A percentile compares a stretch with the other conserved stretches of the same genome.
These are phyloP conservation scores for Phytophthora hybrid DNA, from an alignment of 352 stramenopile genomes.

Conservation along the genomic window DNA sequence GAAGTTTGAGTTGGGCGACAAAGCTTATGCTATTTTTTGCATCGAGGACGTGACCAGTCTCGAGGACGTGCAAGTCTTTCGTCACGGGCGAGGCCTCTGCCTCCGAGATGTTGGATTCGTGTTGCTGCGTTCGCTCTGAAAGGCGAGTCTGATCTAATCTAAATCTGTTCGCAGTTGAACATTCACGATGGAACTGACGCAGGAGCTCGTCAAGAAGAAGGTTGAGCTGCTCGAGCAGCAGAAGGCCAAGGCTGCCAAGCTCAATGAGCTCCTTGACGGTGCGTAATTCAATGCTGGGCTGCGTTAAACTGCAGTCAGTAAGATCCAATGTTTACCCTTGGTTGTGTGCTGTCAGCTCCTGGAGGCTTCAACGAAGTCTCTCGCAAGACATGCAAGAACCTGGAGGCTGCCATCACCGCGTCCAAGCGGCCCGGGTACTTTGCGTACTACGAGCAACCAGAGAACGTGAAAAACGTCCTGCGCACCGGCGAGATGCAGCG, in stretches of 20 bases:
- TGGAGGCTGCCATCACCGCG: slow-evolving; percentile 77
- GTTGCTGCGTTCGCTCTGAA: not conserved
- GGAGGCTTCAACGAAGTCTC: slow-evolving; percentile 79
- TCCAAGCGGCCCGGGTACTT: slow-evolving; percentile 83
- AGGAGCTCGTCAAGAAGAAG: slow-evolving; percentile 83
- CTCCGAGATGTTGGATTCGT: not conserved
- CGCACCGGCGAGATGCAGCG: slow-evolving; percentile 67
- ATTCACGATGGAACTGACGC: slow-evolving; percentile 44
- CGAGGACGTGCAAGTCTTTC: slow-evolving; percentile 12
- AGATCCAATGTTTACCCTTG: not conserved
- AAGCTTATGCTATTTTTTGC: not conserved
- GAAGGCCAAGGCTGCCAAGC: slow-evolving; percentile 64
- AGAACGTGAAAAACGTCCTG: slow-evolving; percentile 61
- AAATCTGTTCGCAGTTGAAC: not conserved
- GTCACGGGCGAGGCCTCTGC: not conserved
- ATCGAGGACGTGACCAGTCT: slow-evolving; percentile 2
- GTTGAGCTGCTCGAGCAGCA: slow-evolving; percentile 77
- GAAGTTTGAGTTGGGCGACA: slow-evolving; percentile 3
- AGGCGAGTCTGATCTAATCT: not conserved
- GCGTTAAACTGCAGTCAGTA: not conserved
- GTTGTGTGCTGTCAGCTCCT: slow-evolving; percentile 37
- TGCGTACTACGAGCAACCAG: slow-evolving; percentile 71
- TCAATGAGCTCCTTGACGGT: slow-evolving; percentile 73
- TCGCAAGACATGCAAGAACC: slow-evolving; percentile 83
- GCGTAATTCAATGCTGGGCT: not conserved